Conservation (phyloP, 352 stramenopile species). For the Pythium coloratum region DNA sequence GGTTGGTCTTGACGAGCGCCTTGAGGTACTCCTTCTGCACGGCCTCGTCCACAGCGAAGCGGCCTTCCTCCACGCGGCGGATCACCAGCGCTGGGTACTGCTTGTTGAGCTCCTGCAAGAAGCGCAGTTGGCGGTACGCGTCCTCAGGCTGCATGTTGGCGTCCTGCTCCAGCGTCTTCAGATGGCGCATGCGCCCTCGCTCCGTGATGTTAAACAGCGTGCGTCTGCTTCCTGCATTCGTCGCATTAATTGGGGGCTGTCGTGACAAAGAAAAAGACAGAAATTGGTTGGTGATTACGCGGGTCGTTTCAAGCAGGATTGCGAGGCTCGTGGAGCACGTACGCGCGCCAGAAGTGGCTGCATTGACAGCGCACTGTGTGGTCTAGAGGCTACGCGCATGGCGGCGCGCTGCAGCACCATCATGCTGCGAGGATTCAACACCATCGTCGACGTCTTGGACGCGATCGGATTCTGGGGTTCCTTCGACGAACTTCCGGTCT, state of each 20-base stretch:
- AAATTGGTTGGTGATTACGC: background rate
- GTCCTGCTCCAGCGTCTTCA: slow-evolving; percentile 84
- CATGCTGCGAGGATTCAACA: slow-evolving; percentile 38
- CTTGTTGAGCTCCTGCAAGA: slow-evolving; percentile 88
- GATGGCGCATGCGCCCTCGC: slow-evolving; percentile 71
- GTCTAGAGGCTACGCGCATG: slow-evolving; percentile 15
- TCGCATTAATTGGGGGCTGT: background rate
- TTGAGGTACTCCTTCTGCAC: slow-evolving; percentile 90
- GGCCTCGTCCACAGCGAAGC: slow-evolving; percentile 78
- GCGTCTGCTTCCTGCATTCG: slow-evolving; percentile 31
- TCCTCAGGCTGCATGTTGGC: slow-evolving; percentile 79
- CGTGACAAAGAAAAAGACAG: background rate
- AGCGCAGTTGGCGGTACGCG: slow-evolving; percentile 72
- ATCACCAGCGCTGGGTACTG: slow-evolving; percentile 82
- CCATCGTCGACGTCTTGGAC: slow-evolving; percentile 34
- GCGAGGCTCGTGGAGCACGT: slow-evolving; percentile 11
- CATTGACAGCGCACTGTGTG: slow-evolving; percentile 14
- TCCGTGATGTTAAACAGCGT: slow-evolving; percentile 83
- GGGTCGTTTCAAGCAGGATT: background rate
- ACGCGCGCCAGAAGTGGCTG: slow-evolving; percentile 14
- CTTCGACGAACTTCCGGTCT: slow-evolving; percentile 25
- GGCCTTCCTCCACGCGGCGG: slow-evolving; percentile 80
- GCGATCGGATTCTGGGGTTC: slow-evolving; percentile 2
- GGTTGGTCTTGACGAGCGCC: slow-evolving; percentile 86
- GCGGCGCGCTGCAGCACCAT: slow-evolving; percentile 37